phyloP scores from a whole-genome alignment of 805 yeast species.

The Brettanomyces custersianus region DNA sequence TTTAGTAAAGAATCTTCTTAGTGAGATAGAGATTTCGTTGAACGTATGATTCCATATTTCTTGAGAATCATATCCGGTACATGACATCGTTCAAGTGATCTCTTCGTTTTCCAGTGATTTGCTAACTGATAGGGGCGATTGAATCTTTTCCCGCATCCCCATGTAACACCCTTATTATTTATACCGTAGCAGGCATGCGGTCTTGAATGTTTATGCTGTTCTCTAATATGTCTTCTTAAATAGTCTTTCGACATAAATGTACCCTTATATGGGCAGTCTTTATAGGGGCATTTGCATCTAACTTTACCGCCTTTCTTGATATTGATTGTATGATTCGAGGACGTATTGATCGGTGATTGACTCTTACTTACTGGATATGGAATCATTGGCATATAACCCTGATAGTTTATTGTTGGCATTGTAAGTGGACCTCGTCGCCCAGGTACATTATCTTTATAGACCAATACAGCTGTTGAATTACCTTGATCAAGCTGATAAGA shows the following conservation, averaged over 20 bases:
- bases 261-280: slow-evolving; percentile 21
- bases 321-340: no score
- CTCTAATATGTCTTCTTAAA: slow-evolving; percentile 22
- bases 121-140: slow-evolving; percentile 26
- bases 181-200: slow-evolving; percentile 20
- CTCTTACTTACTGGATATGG: no score
- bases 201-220: slow-evolving; percentile 20
- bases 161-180: slow-evolving; percentile 12
- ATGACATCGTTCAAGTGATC: slow-evolving; percentile 21
- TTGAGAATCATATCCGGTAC: slow-evolving; percentile 19
- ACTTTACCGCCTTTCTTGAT: no score
- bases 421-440: no score
- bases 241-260: slow-evolving; percentile 23
- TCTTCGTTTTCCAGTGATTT: slow-evolving; percentile 26
- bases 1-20: no score
- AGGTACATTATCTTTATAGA: no score
- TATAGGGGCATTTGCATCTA: slow-evolving; percentile 13
- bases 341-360: no score
- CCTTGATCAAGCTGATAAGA: no score
- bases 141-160: slow-evolving; percentile 26
- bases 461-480: no score
- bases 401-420: no score
- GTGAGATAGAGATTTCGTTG: no score
- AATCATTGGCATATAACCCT: no score
- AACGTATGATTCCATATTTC: slow-evolving; percentile 16